Percentiles rank a stretch among this genome's conserved stretches.
phyloP scores from a whole-genome alignment of 306 rosid species.

The Corylus americana region DNA sequence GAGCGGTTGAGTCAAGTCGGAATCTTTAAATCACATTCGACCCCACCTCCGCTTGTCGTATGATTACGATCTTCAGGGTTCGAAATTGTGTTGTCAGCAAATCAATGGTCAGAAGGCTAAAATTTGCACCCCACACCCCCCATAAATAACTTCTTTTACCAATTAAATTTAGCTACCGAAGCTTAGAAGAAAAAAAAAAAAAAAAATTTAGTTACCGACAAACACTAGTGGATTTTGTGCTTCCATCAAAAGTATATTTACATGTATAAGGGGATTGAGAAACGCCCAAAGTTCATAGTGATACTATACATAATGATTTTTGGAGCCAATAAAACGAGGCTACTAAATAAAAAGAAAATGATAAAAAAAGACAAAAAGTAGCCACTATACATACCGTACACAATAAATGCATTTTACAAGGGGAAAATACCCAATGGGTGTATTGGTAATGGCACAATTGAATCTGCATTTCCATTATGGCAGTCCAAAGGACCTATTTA shows the following conservation, averaged over 20 bases:
- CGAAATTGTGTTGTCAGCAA: too few relatives aligned
- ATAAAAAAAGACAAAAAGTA: background rate
- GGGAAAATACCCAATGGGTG: background rate
- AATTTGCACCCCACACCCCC: too few relatives aligned
- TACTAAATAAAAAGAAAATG: background rate
- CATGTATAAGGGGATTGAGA: background rate
- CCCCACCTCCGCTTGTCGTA: too few relatives aligned
- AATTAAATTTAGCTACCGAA: too few relatives aligned
- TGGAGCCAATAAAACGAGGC: background rate
- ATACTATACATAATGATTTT: background rate
- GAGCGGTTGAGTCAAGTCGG: too few relatives aligned
- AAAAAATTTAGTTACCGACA: too few relatives aligned
- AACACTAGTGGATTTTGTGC: background rate
- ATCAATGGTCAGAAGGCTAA: too few relatives aligned
- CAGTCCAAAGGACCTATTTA: background rate
- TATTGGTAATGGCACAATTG: background rate
- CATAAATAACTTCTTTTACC: too few relatives aligned
- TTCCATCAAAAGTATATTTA: background rate
- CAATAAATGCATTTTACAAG: background rate
- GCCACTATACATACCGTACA: background rate
- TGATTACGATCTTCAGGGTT: too few relatives aligned
- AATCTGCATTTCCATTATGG: background rate
- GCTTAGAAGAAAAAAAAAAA: too few relatives aligned
- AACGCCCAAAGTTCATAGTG: background rate
- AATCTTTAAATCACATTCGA: too few relatives aligned